These are phyloP conservation scores for Trypanosoma brucei DNA, from an alignment of 208 protist genomes.

Conservation along the genomic window DNA sequence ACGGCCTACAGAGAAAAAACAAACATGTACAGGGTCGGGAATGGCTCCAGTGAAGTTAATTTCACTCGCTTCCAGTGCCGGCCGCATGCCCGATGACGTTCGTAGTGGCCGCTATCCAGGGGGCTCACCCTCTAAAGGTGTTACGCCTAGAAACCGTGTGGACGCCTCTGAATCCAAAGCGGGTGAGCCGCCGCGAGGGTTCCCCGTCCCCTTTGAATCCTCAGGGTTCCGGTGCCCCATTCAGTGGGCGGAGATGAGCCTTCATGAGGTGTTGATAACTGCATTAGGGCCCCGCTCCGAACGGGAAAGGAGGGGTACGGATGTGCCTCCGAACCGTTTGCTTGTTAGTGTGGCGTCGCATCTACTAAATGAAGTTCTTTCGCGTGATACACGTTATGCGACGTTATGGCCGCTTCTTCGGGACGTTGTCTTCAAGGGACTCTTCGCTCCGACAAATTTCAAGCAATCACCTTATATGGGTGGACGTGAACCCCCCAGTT, in stretches of 20 bases:
- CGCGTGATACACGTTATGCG: conserved; percentile 34
- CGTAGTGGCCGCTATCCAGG: background rate
- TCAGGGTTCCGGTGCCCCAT: conserved; percentile 61
- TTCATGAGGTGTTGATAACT: conserved; percentile 59
- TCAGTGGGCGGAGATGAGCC: conserved; percentile 71
- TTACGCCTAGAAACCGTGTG: background rate
- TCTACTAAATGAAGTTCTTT: conserved; percentile 71
- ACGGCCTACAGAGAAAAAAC: background rate
- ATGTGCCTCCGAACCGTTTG: conserved; percentile 41
- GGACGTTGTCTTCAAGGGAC: conserved; percentile 57
- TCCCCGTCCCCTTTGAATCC: conserved; percentile 52
- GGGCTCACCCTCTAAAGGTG: background rate
- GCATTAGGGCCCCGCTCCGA: conserved; percentile 46
- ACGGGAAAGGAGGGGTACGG: conserved; percentile 18
- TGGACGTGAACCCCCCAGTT: background rate
- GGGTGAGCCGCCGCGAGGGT: conserved; percentile 23
- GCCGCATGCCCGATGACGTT: background rate
- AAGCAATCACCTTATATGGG: background rate
- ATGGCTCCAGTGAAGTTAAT: background rate
- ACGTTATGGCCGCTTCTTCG: conserved; percentile 52
- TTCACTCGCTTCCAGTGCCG: background rate
- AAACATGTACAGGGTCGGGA: background rate
- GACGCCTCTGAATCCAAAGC: background rate
- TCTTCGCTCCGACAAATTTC: conserved; percentile 40
- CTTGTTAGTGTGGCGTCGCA: conserved; percentile 66